Evolutionary conservation across 2,329 filamentous ascomycete species (phyloP), one percentile per base, ranked within the genome.

Genomic region (Sporothrix luriei): DNA sequence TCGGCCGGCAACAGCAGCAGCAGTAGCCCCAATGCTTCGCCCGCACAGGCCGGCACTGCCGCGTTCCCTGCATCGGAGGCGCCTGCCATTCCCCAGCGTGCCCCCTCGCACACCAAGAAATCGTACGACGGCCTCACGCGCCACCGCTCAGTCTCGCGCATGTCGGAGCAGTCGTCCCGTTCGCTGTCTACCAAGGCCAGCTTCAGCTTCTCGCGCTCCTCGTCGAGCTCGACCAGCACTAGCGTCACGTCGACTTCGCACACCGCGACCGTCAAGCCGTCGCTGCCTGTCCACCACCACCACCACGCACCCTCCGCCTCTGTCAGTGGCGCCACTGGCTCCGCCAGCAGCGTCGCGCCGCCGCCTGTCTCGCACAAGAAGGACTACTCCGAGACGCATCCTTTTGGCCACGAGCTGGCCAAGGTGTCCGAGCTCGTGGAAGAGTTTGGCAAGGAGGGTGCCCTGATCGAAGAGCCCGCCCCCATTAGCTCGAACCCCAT

Each of bases 401-500:
- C 94, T 0, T 98, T 98, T 76, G 92, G 92, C 68, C 89, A 90
- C 66, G 95, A 99, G 80, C 83, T 98, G 68, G 93, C 92, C 69
- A 91, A 98, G 80, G 92, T 98, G 29, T 93, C 93, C 68, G 95
- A 98, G 80, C 86, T 97, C 19, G 94, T 91, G 0, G 95, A 98
- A 80, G 94, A 97, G 79, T 94, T 93, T 74, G 88, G 88, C 40
- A 84, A 85, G 72, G 84, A 87, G 49, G 84, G 87, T 46, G 80
- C 74, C 1, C 1, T 62, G 21, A 77, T 49, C 2, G 48, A 68
- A 19, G 48, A 65, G 61, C n/a, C 21, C 4, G 21, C 54, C 3
- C 26, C 67, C 48, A 26, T 19, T 24, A 38, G 40, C 57, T 33
- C 46, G 6, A 70, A 57, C 26, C 55, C 61, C 43, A 21, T 70